phyloP scores from a whole-genome alignment of 345 rosid genomes.

The Lumnitzera littorea region DNA sequence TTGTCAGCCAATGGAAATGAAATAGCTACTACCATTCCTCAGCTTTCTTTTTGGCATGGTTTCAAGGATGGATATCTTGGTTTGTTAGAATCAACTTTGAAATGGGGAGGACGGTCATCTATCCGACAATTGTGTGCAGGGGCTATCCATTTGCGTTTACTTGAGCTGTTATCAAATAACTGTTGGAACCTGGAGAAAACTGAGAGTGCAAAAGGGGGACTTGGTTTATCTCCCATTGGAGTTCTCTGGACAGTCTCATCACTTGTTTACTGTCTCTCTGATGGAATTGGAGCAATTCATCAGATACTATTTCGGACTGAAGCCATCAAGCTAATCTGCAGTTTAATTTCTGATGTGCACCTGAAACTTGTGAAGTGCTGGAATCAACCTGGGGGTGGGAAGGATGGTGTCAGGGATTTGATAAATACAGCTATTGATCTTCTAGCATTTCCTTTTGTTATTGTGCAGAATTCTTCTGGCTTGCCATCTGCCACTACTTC shows the following conservation, averaged over 20 bases:
- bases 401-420: constrained; percentile 74
- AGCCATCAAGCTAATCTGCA: constrained; percentile 44
- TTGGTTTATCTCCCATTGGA: constrained; percentile 77
- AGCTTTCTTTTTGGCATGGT: constrained; percentile 81
- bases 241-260: constrained; percentile 86
- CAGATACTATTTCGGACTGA: constrained; percentile 67
- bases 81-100: constrained; percentile 73
- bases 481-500: constrained; percentile 78
- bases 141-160: constrained; percentile 69
- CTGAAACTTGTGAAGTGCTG: constrained; percentile 79
- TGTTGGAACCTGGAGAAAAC: constrained; percentile 30
- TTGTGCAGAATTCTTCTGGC: constrained; percentile 74
- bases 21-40: constrained; percentile 15
- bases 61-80: constrained; percentile 89
- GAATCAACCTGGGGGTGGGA: constrained; percentile 92
- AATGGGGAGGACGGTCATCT: constrained; percentile 77
- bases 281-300: constrained; percentile 65
- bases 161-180: constrained; percentile 48
- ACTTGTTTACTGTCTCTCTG: constrained; percentile 72
- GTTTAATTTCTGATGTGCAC: constrained; percentile 63
- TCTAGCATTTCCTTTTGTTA: constrained; percentile 90
- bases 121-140: constrained; percentile 84
- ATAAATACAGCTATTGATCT: constrained; percentile 70
- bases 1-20: constrained; percentile 35
- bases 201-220: constrained; percentile 28